Percentiles rank a stretch among this genome's conserved stretches.
phyloP scores from a whole-genome alignment of 176 grass and related monocot species.

The Eremochloa ophiuroides region DNA sequence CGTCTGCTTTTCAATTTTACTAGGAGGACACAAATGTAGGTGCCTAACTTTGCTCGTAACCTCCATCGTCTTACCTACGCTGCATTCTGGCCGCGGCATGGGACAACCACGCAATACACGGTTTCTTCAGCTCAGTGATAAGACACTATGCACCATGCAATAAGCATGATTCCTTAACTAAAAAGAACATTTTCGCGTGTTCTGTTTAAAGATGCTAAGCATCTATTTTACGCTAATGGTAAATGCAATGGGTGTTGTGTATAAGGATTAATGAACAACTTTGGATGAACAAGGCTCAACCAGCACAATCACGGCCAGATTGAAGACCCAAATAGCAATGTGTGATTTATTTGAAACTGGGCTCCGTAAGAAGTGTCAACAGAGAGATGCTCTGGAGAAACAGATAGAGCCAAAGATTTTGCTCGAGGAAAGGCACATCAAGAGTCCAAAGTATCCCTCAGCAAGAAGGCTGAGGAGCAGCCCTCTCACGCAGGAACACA shows the following conservation, averaged over 20 bases:
- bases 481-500: constrained; percentile 59
- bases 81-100: not conserved
- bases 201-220: not conserved
- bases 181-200: not conserved
- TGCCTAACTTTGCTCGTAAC: too few species aligned
- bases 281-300: constrained; percentile 69
- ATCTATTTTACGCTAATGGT: not conserved
- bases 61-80: too few species aligned
- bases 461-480: constrained; percentile 34
- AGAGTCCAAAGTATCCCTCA: constrained; percentile 34
- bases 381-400: constrained; percentile 64
- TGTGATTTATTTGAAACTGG: constrained; percentile 84
- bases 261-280: constrained; percentile 70
- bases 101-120: not conserved
- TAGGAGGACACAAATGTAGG: too few species aligned
- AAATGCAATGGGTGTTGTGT: constrained; percentile 63
- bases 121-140: not conserved
- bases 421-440: constrained; percentile 43
- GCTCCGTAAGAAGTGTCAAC: constrained; percentile 67
- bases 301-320: constrained; percentile 71
- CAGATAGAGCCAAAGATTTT: constrained; percentile 57
- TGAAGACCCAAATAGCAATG: constrained; percentile 71
- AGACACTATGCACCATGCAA: not conserved
- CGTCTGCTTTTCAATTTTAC: too few species aligned
- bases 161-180: not conserved